Base-by-base conservation (phyloP, 768 basidiomycete species). In the Porpolomopsis calyptriformis region DNA sequence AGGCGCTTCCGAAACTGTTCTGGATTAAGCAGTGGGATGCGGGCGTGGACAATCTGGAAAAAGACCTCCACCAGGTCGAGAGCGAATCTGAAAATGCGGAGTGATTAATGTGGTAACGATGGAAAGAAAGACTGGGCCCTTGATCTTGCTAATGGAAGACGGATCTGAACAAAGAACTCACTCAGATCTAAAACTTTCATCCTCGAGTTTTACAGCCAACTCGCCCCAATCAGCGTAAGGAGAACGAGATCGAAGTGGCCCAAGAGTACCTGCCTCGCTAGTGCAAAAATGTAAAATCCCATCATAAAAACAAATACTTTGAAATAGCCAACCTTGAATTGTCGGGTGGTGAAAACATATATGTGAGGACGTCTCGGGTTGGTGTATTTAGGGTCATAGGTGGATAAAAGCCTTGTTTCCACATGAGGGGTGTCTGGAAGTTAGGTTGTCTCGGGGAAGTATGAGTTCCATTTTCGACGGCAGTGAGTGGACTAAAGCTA, bases 1-100 rank as follows among this genome's bases (percentile, higher is more conserved):
- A 92, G 73, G 14, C 82, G 80, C 35, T 71, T 72, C 48, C 87
- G 84, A 62, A 93, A 89, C 54, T 82, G 78, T 20, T 74, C 67
- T 48, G 88, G 87, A 65, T 90, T 86, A 61, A 93, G 78, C 42
- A 92, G 76, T 41, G 92, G 90, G 48, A 88, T 71, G 46, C 92
- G 81, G 20, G 85, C 83, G 63, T 93, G 90, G 33, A 88, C 85
- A 49, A 87, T 86, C 62, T 93, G 88, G 61, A 94, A 93, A 67
- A 83, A 97, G 37, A 93, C 89, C 64, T 96, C 90, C 57, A 94
- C 81, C 44, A 96, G 81, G 65, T 97, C 91, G 43, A 85, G 77
- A 2, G 90, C 85, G 57, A 97, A 87, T 64, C 92, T 96, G 57
- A 46, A 49, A 54, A 53, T 39, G 18, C 18, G 22, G 25, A 29